Conservation (phyloP, 208 protist species). For the Trypanosoma cruzi region DNA sequence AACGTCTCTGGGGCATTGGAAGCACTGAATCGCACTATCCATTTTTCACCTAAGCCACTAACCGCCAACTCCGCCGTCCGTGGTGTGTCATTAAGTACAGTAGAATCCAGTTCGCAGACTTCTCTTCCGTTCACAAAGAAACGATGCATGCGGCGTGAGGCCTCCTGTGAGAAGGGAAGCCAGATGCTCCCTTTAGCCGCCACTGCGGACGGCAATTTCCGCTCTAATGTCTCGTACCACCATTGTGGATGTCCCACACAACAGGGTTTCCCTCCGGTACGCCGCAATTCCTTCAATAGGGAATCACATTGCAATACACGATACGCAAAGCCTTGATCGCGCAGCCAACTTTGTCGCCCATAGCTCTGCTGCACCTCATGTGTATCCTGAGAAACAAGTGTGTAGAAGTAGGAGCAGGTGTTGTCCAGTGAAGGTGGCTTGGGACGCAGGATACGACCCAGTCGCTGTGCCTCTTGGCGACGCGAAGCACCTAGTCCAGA, state of each 20-base stretch:
- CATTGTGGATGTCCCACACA: conserved; percentile 83
- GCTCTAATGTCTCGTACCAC: conserved; percentile 67
- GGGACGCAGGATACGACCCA: conserved; percentile 96
- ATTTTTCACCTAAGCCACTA: conserved; percentile 35
- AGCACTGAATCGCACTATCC: conserved; percentile 76
- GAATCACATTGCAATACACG: conserved; percentile 65
- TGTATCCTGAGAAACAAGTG: conserved; percentile 97
- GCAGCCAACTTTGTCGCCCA: conserved; percentile 98
- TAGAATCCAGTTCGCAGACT: conserved; percentile 39
- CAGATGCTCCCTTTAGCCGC: conserved; percentile 37
- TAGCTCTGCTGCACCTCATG: conserved; percentile 96
- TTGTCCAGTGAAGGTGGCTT: conserved; percentile 95
- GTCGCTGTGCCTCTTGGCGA: conserved; percentile 97
- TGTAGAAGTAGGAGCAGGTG: conserved; percentile 99
- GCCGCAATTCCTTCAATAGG: conserved; percentile 41
- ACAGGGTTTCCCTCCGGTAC: conserved; percentile 52
- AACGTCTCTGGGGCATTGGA: conserved; percentile 76
- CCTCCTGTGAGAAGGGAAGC: conserved; percentile 57
- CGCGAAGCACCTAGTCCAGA: conserved; percentile 96
- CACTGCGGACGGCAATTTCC: not conserved
- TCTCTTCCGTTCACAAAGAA: conserved; percentile 54
- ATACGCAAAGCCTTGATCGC: conserved; percentile 95
- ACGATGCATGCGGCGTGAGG: conserved; percentile 49
- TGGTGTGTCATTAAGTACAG: conserved; percentile 42
- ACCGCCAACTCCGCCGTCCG: conserved; percentile 18